Percentiles rank a stretch among this genome's conserved stretches.
phyloP scores from a whole-genome alignment of 257 asterid species.

The Solanum paucissectum region DNA sequence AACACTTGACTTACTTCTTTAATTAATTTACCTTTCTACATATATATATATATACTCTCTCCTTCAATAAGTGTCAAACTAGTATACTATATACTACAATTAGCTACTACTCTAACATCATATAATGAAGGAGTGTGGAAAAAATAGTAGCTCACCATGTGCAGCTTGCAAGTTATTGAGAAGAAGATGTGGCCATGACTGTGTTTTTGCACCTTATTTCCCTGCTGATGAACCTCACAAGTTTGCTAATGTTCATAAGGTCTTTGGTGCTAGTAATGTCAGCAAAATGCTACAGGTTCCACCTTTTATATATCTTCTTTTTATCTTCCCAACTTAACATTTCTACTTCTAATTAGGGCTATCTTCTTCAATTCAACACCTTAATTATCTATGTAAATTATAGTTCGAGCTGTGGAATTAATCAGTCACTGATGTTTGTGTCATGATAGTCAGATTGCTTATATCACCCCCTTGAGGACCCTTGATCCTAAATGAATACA shows the following conservation, averaged over 20 bases:
- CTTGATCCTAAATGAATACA: not conserved
- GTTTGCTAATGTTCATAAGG: constrained; percentile 1
- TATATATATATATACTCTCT: not conserved
- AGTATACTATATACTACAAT: not conserved
- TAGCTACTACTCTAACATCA: not conserved
- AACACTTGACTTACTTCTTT: not conserved
- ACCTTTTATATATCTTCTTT: not conserved
- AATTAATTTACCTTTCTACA: not conserved
- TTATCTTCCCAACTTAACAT: not conserved
- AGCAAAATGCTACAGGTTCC: not conserved
- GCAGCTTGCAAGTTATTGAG: constrained; percentile 3
- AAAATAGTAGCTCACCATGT: constrained; percentile 1
- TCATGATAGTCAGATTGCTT: not conserved
- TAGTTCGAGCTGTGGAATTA: not conserved
- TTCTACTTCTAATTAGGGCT: not conserved
- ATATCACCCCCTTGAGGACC: not conserved
- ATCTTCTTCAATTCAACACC: not conserved
- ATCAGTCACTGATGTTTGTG: not conserved
- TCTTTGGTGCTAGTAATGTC: constrained; percentile 2
- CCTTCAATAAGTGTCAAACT: not conserved
- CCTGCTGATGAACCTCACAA: constrained; percentile 1
- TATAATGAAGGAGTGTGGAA: not conserved
- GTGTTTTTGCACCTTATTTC: not conserved
- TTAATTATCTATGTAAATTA: not conserved
- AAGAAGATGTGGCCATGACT: not conserved